Evolutionary conservation across 805 yeast genomes (phyloP), one percentile per base, ranked within the genome.

Genomic region (Kluyveromyces dobzhanskii): DNA sequence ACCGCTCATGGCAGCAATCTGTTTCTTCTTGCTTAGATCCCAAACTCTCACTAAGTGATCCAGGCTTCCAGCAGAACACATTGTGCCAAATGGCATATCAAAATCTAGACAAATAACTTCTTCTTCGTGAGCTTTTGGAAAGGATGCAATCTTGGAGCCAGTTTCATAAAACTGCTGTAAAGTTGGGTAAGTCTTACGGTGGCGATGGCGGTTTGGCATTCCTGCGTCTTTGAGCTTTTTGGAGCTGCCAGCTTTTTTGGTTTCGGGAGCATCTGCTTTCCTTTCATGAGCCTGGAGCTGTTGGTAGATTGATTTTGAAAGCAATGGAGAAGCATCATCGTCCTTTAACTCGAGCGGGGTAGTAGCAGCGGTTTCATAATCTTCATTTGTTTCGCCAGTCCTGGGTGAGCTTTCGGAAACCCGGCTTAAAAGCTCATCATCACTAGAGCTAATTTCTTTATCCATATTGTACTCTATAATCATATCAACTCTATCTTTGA

Each of bases 31-130:
- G 28, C 80, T 72, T 49, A 82, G 59, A 63, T 87, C 94, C 95
- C 95, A 87, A 4, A 87, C 82, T 46, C 80, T 71, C 3, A 86
- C 80, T 0, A 82, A 75, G 54, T 80, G 84, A 55, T 86, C 95
- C 48, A 76, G 62, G 10, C 86, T 75, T 2, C 55, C 59, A 0
- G 95, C 85, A 12, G 88, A 73, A 2, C 86, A 88, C 57, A 85
- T 49, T 1, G 77, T 76, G 2, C 87, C 88, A 58, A 78, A 82
- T 11, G 90, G 90, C 17, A 71, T 65, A 52, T 81, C 86, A 54
- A 82, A 81, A 46, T 78, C 87, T 42, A 82, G 54, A 25, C 76
- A 67, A 1, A 75, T 69, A 17, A 83, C 64, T 2, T 73, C 46
- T 32, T 69, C 75, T 3, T 65, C 66, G 50, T 79, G 85, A 1